Percentiles rank a stretch among this genome's conserved stretches.
Conservation (phyloP, 306 rosid genomes). For the Vigna nakashimae region DNA sequence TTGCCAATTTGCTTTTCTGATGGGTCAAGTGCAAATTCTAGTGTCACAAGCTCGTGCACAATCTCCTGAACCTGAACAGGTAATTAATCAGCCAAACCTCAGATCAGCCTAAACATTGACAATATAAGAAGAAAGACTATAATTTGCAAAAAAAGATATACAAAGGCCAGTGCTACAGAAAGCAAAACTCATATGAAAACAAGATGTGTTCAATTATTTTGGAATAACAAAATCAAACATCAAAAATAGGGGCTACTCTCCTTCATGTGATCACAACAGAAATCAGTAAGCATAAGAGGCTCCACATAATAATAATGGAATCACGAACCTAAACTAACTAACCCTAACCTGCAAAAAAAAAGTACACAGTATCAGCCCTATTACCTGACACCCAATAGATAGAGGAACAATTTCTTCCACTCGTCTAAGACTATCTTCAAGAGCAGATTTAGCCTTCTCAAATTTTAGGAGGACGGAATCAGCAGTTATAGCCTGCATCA, state of each 20-base stretch:
- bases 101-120: background rate
- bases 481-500: slow-evolving; percentile 90
- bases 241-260: background rate
- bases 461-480: slow-evolving; percentile 91
- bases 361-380: background rate
- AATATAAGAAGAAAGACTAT: background rate
- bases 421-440: slow-evolving; percentile 81
- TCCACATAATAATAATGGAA: slow-evolving; percentile 22
- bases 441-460: slow-evolving; percentile 88
- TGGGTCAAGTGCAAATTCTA: slow-evolving; percentile 76
- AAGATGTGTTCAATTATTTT: slow-evolving; percentile 26
- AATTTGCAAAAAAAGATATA: slow-evolving; percentile 2
- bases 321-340: slow-evolving; percentile 27
- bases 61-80: slow-evolving; percentile 77
- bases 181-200: slow-evolving; percentile 14
- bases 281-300: slow-evolving; percentile 21
- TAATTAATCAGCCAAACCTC: slow-evolving; percentile 40
- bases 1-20: slow-evolving; percentile 91
- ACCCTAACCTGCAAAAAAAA: background rate
- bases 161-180: slow-evolving; percentile 6
- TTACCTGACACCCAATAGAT: slow-evolving; percentile 94
- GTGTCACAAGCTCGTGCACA: slow-evolving; percentile 67
- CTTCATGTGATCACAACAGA: slow-evolving; percentile 15
- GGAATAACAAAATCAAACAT: slow-evolving; percentile 14
- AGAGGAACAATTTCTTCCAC: slow-evolving; percentile 95